Base-by-base conservation (phyloP, 2,329 filamentous ascomycete species). In the Alternaria postmessia region DNA sequence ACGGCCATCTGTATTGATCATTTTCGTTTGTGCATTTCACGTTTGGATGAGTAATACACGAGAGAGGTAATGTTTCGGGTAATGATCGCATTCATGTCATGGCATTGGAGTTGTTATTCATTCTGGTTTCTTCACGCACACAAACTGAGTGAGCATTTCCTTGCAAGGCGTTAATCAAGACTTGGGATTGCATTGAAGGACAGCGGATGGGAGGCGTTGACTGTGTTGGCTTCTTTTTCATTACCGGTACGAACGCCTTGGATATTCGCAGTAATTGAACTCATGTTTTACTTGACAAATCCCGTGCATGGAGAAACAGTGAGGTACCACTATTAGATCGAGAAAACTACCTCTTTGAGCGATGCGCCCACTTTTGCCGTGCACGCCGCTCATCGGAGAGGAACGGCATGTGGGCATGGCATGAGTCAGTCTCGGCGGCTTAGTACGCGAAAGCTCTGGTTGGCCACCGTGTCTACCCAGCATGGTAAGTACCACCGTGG, bases 41-140 rank as follows among this genome's bases (percentile, higher is more conserved):
- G 51, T 28, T 48, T 32, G 44, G 26, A 54, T 36, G 49, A 51
- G 16, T 20, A 28, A 39, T 47, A 36, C 32, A 42, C 53, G 38
- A 41, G 26, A 32, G 51, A 39, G 18, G n/a, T 36, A 46, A 51
- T 56, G 58, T 48, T 54, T 56, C n/a, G 49, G 53, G 49, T 54
- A 61, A 61, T 58, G 54, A 63, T 42, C 55, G 61, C 61, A 62
- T 64, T 52, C 51, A 61, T 53, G 58, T 48, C 54, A 61, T 53
- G 58, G 61, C 42, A 58, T 26, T 28, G 61, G 61, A 61, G 58
- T 57, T 56, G 24, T 32, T 41, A 26, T 44, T 28, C n/a, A 22
- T 34, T 26, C 30, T 57, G 28, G 11, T 43, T 47, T 32, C 14
- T 36, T 54, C 32, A 51, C 30, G 26, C 43, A 51, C 49, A 61